These are phyloP conservation scores for Cyberlindnera amylophila DNA, from an alignment of 805 yeast genomes.

Conservation along the genomic window DNA sequence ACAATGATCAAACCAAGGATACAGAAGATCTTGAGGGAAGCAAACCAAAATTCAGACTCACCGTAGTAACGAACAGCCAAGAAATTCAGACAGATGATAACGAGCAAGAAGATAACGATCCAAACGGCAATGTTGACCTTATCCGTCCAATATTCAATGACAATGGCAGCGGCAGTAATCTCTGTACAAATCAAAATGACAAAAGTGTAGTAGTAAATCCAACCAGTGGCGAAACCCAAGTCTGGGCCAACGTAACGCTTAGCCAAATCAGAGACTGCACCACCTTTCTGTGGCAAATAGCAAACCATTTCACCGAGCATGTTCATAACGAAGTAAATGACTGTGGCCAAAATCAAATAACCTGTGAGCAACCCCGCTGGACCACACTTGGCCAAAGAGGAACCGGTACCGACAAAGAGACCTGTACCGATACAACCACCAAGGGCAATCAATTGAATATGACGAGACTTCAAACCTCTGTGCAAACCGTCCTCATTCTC, in stretches of 20 bases:
- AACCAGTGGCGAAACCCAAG: constrained; percentile 29
- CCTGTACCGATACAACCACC: constrained; percentile 89
- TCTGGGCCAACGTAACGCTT: constrained; percentile 44
- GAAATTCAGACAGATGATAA: constrained; percentile 45
- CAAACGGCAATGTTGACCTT: constrained; percentile 58
- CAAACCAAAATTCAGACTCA: constrained; percentile 62
- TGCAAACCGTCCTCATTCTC: constrained; percentile 18
- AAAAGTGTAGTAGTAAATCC: constrained; percentile 28
- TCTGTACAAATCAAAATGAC: constrained; percentile 36
- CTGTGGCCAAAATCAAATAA: constrained; percentile 57
- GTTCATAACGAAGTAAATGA: constrained; percentile 63
- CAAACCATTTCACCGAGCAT: constrained; percentile 67
- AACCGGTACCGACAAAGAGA: constrained; percentile 70
- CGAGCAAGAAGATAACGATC: constrained; percentile 50
- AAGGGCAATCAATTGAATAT: constrained; percentile 76
- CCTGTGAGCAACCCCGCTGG: constrained; percentile 67
- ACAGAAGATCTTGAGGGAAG: constrained; percentile 53
- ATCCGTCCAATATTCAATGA: constrained; percentile 50
- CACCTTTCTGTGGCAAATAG: constrained; percentile 57
- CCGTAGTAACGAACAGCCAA: constrained; percentile 59
- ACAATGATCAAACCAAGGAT: constrained; percentile 58
- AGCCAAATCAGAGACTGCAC: constrained; percentile 57
- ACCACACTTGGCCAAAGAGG: constrained; percentile 60
- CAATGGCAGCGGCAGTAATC: constrained; percentile 56
- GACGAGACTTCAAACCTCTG: constrained; percentile 50